Evolutionary conservation across 176 grass and related monocot genomes (phyloP).

Genomic region (Aegilops sharonensis): DNA sequence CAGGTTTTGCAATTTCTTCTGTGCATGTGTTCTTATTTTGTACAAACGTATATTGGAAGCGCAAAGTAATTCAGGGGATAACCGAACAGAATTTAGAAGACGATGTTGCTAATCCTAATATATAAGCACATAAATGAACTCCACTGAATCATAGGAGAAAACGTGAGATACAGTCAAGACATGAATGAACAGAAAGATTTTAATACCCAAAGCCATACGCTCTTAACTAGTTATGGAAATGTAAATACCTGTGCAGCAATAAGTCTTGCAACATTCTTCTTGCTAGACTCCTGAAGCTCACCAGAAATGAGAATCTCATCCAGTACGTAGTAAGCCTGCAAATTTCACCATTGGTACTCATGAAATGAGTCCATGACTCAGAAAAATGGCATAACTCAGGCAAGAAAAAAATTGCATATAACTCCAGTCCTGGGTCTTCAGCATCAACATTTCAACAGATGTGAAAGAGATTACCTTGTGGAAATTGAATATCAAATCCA

Average conservation of each 20-base stretch:
- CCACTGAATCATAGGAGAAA: not conserved
- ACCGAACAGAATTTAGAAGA: not conserved
- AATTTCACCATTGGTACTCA: slow-evolving; percentile 18
- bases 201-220: not conserved
- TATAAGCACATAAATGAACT: not conserved
- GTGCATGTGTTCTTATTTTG: not conserved
- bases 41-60: not conserved
- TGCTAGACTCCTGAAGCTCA: slow-evolving; percentile 97
- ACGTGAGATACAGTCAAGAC: not conserved
- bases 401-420: not conserved
- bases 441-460: not conserved
- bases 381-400: not conserved
- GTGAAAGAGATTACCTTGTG: slow-evolving; percentile 68
- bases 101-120: not conserved
- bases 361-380: not conserved
- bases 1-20: not conserved
- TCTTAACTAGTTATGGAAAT: not conserved
- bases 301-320: slow-evolving; percentile 97
- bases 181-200: not conserved
- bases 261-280: slow-evolving; percentile 91
- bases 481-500: slow-evolving; percentile 99
- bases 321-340: slow-evolving; percentile 93
- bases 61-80: not conserved
- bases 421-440: not conserved
- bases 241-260: slow-evolving; percentile 79